These are phyloP conservation scores for Penicillium sp. DNA, from an alignment of 2,329 filamentous ascomycete genomes.

Conservation along the genomic window DNA sequence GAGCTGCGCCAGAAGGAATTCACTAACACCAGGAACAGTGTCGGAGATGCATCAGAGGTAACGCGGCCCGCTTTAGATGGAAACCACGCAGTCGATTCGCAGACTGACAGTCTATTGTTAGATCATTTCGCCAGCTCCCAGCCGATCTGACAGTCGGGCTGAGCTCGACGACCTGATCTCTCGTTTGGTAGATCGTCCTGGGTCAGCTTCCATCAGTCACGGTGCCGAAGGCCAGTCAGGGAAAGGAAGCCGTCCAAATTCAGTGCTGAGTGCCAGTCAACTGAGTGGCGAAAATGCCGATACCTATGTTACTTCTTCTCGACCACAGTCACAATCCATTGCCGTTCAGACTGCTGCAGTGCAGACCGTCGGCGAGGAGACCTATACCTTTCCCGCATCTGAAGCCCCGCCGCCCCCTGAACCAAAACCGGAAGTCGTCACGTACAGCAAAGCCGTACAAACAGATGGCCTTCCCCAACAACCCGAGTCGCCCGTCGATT, in stretches of 20 bases:
- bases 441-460: constrained; percentile 96
- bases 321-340: constrained; percentile 45
- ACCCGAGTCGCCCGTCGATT: constrained; percentile 53
- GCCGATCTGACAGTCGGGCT: constrained; percentile 63
- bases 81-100: constrained; percentile 5
- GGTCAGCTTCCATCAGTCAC: constrained; percentile 62
- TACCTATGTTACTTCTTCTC: constrained; percentile 38
- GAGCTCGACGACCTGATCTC: constrained; percentile 82
- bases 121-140: constrained; percentile 68
- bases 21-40: constrained; percentile 64
- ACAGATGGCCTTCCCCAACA: constrained; percentile 69
- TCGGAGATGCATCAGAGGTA: constrained; percentile 71
- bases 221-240: constrained; percentile 45
- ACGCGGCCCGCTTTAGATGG: constrained; percentile 8
- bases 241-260: constrained; percentile 73
- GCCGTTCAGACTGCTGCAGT: too few relatives aligned
- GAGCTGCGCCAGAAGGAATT: constrained; percentile 78
- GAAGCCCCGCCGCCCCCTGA: constrained; percentile 62
- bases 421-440: constrained; percentile 70
- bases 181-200: constrained; percentile 72
- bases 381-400: constrained; percentile 68
- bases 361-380: constrained; percentile 70
- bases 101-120: constrained; percentile 34
- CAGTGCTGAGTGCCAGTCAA: constrained; percentile 77
- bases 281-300: constrained; percentile 66